Percentiles rank a stretch among this genome's conserved stretches.
Evolutionary conservation across 805 yeast species (phyloP).

Genomic region (Saccharomycopsis fermentans): DNA sequence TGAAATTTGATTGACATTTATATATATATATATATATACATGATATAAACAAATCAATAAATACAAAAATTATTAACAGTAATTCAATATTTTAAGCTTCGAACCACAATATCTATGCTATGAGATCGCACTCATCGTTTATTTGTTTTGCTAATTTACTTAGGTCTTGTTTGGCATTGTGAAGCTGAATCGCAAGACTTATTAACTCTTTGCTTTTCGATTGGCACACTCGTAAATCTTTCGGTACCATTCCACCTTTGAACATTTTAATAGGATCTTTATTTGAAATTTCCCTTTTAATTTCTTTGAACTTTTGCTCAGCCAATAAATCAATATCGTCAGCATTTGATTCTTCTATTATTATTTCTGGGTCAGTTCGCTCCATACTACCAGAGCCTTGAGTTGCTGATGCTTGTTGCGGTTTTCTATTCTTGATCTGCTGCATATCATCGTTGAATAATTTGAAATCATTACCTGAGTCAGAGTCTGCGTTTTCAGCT

Average conservation of each 20-base stretch:
- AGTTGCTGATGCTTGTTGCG: not conserved
- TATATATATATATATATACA: not conserved
- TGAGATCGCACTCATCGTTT: not conserved
- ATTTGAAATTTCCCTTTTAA: constrained; percentile 1
- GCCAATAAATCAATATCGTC: not conserved
- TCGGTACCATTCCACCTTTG: constrained; percentile 18
- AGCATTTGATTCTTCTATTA: not conserved
- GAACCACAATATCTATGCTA: not conserved
- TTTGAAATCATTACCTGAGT: not conserved
- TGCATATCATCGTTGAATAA: not conserved
- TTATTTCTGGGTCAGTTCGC: not conserved
- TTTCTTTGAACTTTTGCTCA: not conserved
- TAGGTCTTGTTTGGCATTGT: constrained; percentile 1
- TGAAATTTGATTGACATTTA: constrained; percentile 26
- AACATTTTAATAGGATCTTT: constrained; percentile 18
- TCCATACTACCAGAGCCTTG: not conserved
- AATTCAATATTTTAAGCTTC: not conserved
- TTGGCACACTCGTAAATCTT: constrained; percentile 6
- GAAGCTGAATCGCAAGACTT: not conserved
- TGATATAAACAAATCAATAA: not conserved
- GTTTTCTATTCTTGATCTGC: not conserved
- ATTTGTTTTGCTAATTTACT: not conserved
- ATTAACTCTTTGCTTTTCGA: constrained; percentile 1
- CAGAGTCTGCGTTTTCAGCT: not conserved
- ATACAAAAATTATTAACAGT: not conserved